Evolutionary conservation across 2,329 filamentous ascomycete species (phyloP).

Genomic region (Pseudogymnoascus sp.): DNA sequence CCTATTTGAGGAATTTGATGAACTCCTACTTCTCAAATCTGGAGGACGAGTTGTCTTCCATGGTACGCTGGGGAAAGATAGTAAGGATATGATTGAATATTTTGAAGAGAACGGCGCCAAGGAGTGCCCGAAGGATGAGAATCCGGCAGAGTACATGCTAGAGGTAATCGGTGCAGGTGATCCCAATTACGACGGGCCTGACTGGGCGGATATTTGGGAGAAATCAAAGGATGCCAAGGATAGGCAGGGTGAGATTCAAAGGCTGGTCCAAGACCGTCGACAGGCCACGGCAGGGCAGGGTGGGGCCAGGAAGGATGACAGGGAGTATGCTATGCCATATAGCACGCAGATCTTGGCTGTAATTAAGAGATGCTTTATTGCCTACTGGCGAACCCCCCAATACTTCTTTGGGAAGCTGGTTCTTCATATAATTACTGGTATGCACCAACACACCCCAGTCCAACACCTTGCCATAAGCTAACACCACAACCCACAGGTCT

Average conservation of each 20-base stretch:
- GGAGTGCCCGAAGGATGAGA: conserved; percentile 58
- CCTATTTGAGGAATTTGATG: conserved; percentile 83
- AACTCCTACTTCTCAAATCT: conserved; percentile 68
- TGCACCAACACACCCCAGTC: conserved; percentile 41
- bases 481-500: conserved; percentile 36
- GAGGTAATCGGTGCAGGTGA: conserved; percentile 54
- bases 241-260: conserved; percentile 40
- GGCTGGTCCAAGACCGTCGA: conserved; percentile 41
- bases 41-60: conserved; percentile 75
- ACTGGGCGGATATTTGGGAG: conserved; percentile 56
- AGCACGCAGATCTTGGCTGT: conserved; percentile 46
- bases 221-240: conserved; percentile 39
- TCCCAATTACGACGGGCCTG: conserved; percentile 51
- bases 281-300: conserved; percentile 21
- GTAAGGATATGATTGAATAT: conserved; percentile 59
- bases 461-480: conserved; percentile 33
- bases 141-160: conserved; percentile 75
- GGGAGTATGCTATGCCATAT: conserved; percentile 57
- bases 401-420: conserved; percentile 58
- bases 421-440: conserved; percentile 53
- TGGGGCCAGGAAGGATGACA: conserved; percentile 41
- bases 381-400: conserved; percentile 57
- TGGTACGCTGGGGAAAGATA: conserved; percentile 67
- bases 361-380: conserved; percentile 50
- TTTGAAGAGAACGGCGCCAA: conserved; percentile 64